Evolutionary conservation across 2,329 filamentous ascomycete genomes (phyloP).

Genomic region (Diaporthe longicolla): DNA sequence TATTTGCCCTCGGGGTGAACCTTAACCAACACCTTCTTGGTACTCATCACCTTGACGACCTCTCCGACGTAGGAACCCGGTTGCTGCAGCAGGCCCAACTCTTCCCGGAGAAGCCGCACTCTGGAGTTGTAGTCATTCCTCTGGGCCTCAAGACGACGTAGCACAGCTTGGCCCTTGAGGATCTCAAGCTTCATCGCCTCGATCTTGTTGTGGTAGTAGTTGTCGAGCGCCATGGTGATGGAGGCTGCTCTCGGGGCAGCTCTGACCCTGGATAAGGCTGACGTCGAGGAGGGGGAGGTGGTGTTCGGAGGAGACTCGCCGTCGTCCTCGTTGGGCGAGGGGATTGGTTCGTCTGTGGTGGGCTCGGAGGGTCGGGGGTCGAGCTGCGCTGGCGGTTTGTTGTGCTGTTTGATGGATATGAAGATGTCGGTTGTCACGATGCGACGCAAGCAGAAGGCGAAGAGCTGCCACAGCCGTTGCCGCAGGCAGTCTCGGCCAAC

Average conservation of each 20-base stretch:
- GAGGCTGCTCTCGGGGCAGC: conserved; percentile 40
- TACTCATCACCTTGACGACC: conserved; percentile 99
- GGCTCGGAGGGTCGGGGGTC: not conserved
- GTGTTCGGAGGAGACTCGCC: conserved; percentile 1
- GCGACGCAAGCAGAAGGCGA: conserved; percentile 41
- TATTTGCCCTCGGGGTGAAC: conserved; percentile 99
- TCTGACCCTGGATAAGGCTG: conserved; percentile 33
- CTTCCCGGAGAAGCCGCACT: conserved; percentile 93
- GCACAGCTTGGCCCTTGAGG: conserved; percentile 95
- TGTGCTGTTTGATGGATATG: conserved; percentile 35
- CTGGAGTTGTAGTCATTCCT: conserved; percentile 99
- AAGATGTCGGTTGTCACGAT: conserved; percentile 40
- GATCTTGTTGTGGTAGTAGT: conserved; percentile 99
- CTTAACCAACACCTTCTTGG: conserved; percentile 99
- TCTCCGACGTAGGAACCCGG: conserved; percentile 98
- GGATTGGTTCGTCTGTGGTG: not conserved
- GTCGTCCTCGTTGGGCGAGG: conserved; percentile 10
- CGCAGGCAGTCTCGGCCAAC: conserved; percentile 43
- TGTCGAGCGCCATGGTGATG: conserved; percentile 94
- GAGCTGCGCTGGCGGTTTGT: not conserved
- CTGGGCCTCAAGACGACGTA: conserved; percentile 95
- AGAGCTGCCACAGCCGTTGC: conserved; percentile 42
- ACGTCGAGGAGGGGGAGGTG: conserved; percentile 24
- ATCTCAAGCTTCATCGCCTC: conserved; percentile 99
- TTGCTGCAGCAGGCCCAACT: conserved; percentile 95